Evolutionary conservation across 140 eudicot species (phyloP), one percentile per base, ranked within the genome.

Genomic region (Bidens hawaiensis): DNA sequence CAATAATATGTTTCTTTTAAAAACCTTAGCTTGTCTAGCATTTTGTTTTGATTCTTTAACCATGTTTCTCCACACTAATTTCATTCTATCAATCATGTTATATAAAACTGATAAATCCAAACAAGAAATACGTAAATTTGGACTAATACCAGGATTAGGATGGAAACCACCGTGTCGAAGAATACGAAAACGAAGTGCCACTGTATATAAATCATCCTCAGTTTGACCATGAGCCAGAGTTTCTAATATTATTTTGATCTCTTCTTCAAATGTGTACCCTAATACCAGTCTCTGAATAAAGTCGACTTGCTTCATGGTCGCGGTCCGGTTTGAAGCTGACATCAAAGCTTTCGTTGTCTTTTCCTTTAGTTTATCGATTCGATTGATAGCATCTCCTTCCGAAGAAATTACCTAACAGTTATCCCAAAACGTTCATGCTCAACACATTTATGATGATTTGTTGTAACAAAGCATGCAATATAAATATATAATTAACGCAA

Each of bases 281-380:
- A 81, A 18, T 33, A 83, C 87, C 36, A 81, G 66, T 27, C 81
- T 74, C 28, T 81, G 78, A 46, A 81, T 63, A 3, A 65, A 61
- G 64, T 81, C 83, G 3, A 81, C 75, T 5, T 77, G 61, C 53
- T 70, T 62, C 68, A 81, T 45, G 10, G 8, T 65, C 40, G 55
- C 75, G 12, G 54, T 51, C 4, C 74, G 52, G 16, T 43, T 31
- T 12, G 82, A 63, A 24, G 10, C 21, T 22, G 33, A 10, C 28
- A 22, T 56, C 62, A 80, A 53, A 55, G 62, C 22, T 45, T 28
- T 27, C 42, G 45, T 17, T 11, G 58, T 40, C 25, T 21, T 36
- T 59, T 72, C 72, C 24, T 56, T 31, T 23, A 76, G 52, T n/a
- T 69, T 65, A 21, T 31, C 24, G n/a, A 46, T 33, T 61, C 24